Conservation (phyloP, 768 basidiomycete species). For the Royoungia palumana region DNA sequence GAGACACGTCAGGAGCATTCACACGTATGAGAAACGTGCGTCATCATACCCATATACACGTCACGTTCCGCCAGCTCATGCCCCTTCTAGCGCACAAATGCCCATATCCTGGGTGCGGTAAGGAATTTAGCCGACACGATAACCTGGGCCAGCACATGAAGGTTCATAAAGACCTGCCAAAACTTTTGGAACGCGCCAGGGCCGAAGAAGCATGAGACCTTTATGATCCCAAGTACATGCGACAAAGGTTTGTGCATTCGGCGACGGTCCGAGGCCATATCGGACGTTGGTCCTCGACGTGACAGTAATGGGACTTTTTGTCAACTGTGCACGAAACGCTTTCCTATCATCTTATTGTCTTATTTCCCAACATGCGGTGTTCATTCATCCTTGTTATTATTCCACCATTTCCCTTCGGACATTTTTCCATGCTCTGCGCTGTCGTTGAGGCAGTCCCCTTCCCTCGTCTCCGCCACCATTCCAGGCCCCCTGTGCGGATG, state of each 20-base stretch:
- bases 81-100: constrained; percentile 66
- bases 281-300: constrained; percentile 12
- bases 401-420: constrained; percentile 21
- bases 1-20: constrained; percentile 83
- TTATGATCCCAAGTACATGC: constrained; percentile 2
- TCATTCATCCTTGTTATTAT: constrained; percentile 20
- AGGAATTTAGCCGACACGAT: constrained; percentile 84
- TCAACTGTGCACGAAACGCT: constrained; percentile 22
- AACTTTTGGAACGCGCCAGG: constrained; percentile 24
- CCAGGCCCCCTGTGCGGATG: constrained; percentile 12
- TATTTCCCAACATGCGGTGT: constrained; percentile 26
- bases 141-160: constrained; percentile 88
- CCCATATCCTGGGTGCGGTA: constrained; percentile 74
- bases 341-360: constrained; percentile 26
- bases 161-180: constrained; percentile 54
- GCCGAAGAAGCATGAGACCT: constrained; percentile 18
- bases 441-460: constrained; percentile 16
- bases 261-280: constrained; percentile 22
- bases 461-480: constrained; percentile 8
- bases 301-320: constrained; percentile 27
- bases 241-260: constrained; percentile 17
- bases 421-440: constrained; percentile 18
- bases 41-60: constrained; percentile 1
- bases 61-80: constrained; percentile 10
- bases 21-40: constrained; percentile 91